Evolutionary conservation across 441 rosid genomes (phyloP).

Genomic region (Gossypium trilobum): DNA sequence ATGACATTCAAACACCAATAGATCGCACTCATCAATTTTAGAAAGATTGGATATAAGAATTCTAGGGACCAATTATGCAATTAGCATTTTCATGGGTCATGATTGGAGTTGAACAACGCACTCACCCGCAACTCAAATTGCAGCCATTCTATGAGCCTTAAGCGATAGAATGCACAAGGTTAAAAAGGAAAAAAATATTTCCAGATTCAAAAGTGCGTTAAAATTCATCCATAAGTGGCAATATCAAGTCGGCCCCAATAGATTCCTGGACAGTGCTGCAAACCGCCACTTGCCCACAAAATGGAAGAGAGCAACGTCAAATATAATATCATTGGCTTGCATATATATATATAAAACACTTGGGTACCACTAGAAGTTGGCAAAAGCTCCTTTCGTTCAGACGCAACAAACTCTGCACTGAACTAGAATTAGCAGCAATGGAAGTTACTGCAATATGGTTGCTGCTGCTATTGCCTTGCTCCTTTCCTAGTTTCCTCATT

Average conservation of each 20-base stretch:
- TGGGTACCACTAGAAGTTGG: background rate
- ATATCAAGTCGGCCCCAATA: background rate
- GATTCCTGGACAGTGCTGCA: background rate
- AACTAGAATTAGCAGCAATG: slow-evolving; percentile 8
- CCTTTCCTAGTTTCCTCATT: slow-evolving; percentile 9
- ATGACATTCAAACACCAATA: background rate
- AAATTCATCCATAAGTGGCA: background rate
- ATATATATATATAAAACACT: background rate
- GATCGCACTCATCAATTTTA: background rate
- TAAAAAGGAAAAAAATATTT: background rate
- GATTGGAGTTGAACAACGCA: background rate
- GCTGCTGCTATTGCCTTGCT: slow-evolving; percentile 14
- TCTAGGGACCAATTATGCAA: background rate
- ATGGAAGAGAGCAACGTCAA: background rate
- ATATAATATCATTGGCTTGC: background rate
- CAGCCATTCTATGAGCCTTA: background rate
- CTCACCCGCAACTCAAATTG: background rate
- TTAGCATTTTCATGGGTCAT: background rate
- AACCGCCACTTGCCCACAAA: background rate
- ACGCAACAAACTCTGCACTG: background rate
- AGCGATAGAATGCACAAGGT: background rate
- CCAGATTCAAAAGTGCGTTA: background rate
- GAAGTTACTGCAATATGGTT: background rate
- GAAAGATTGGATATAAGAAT: background rate
- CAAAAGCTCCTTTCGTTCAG: background rate